These are phyloP conservation scores for Phytophthora cactorum DNA, from an alignment of 352 stramenopile genomes.

Conservation along the genomic window DNA sequence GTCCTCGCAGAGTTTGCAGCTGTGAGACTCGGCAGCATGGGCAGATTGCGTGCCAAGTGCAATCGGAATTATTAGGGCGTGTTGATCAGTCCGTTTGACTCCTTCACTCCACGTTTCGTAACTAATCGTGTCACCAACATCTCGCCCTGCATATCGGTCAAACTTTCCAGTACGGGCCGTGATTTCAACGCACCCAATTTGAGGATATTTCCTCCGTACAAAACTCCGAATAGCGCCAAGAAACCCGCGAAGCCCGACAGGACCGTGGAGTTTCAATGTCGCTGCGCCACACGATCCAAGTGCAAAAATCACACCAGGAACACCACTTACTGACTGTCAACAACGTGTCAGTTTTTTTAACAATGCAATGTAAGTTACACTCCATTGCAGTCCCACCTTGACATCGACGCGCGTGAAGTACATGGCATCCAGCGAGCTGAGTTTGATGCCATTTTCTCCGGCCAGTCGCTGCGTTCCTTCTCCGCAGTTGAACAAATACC, in stretches of 20 bases:
- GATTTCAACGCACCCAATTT: slow-evolving; percentile 61
- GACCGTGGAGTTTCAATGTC: slow-evolving; percentile 55
- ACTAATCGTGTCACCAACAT: slow-evolving; percentile 10
- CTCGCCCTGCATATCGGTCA: not conserved
- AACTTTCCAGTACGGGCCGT: not conserved
- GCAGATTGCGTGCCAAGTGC: slow-evolving; percentile 5
- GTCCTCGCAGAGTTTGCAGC: slow-evolving; percentile 31
- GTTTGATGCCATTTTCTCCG: slow-evolving; percentile 73
- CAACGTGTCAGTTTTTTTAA: slow-evolving; percentile 1
- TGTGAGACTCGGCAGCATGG: not conserved
- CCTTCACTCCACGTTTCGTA: slow-evolving; percentile 29
- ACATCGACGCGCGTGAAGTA: slow-evolving; percentile 75
- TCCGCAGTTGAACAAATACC: slow-evolving; percentile 79
- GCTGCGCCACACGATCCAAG: slow-evolving; percentile 58
- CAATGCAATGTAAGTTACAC: not conserved
- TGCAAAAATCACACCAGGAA: slow-evolving; percentile 72
- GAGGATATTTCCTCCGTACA: slow-evolving; percentile 67
- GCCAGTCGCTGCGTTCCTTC: slow-evolving; percentile 73
- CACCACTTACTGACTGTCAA: slow-evolving; percentile 63
- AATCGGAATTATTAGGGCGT: slow-evolving; percentile 42
- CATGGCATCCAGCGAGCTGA: slow-evolving; percentile 68
- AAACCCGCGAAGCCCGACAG: slow-evolving; percentile 43
- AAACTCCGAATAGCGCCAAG: slow-evolving; percentile 69
- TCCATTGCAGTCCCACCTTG: slow-evolving; percentile 36
- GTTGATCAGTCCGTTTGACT: slow-evolving; percentile 36